These are phyloP conservation scores for Diaporthe sp. DNA, from an alignment of 2,329 filamentous ascomycete species.

Conservation along the genomic window DNA sequence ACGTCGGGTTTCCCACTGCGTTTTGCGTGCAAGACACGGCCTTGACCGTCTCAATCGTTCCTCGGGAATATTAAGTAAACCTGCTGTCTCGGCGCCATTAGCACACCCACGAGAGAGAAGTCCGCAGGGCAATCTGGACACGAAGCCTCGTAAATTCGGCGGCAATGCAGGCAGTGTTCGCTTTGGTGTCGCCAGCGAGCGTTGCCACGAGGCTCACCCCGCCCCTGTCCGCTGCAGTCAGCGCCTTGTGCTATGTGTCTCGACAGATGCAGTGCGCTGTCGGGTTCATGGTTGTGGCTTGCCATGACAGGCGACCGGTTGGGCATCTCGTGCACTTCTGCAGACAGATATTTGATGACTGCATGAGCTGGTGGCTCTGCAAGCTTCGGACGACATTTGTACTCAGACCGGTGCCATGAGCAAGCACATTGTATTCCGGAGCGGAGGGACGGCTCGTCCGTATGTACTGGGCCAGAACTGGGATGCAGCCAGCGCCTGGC, in stretches of 20 bases:
- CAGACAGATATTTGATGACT: conserved; percentile 30
- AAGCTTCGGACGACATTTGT: not conserved
- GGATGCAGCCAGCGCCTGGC: not conserved
- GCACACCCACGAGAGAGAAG: not conserved
- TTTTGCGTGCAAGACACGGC: not conserved
- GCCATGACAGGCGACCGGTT: conserved; percentile 12
- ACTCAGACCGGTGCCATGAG: no score
- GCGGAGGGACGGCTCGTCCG: not conserved
- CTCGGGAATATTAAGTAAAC: not conserved
- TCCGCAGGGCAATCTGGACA: not conserved
- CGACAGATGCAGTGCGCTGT: not conserved
- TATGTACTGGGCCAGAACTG: not conserved
- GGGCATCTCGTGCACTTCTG: not conserved
- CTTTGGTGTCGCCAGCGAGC: not conserved
- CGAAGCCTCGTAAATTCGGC: conserved; percentile 8
- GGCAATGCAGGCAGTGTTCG: not conserved
- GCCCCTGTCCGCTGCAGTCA: conserved; percentile 8
- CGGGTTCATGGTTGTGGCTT: conserved; percentile 25
- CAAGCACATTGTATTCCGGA: not conserved
- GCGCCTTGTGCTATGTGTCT: conserved; percentile 10
- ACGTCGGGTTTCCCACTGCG: not conserved
- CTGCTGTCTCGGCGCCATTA: conserved; percentile 18
- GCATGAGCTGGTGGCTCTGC: conserved; percentile 25
- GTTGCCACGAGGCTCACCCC: conserved; percentile 1
- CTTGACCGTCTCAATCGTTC: not conserved